phyloP scores from a whole-genome alignment of 1,139 yeast genomes.

The Protomyces gravidus region DNA sequence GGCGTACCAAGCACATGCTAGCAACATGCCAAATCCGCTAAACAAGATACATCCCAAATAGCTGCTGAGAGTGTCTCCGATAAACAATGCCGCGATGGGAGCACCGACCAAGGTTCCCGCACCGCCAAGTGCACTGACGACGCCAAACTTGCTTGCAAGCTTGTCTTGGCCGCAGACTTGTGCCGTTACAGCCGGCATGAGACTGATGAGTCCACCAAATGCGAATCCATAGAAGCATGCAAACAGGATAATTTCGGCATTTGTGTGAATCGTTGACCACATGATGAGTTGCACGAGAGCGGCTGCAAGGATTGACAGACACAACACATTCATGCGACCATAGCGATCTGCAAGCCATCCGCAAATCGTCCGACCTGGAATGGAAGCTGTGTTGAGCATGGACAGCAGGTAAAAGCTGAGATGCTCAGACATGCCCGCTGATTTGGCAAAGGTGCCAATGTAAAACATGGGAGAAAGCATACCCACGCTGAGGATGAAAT shows the following conservation, averaged over 20 bases:
- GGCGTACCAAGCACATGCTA: conserved; percentile 11
- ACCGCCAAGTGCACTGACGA: conserved; percentile 27
- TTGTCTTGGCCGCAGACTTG: conserved; percentile 49
- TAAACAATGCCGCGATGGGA: conserved; percentile 21
- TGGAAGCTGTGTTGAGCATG: conserved; percentile 47
- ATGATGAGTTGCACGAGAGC: conserved; percentile 39
- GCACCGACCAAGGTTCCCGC: conserved; percentile 22
- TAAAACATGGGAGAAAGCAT: conserved; percentile 43
- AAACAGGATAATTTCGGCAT: conserved; percentile 47
- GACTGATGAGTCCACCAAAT: conserved; percentile 49
- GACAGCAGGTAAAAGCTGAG: conserved; percentile 41
- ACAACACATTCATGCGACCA: conserved; percentile 45
- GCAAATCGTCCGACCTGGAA: conserved; percentile 48
- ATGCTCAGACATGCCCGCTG: conserved; percentile 33
- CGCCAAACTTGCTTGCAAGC: conserved; percentile 25
- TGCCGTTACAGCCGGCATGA: conserved; percentile 48
- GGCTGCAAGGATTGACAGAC: conserved; percentile 36
- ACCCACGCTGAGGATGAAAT: conserved; percentile 40
- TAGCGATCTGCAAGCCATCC: conserved; percentile 46
- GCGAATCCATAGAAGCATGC: conserved; percentile 54
- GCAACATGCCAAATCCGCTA: conserved; percentile 18
- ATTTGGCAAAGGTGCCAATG: conserved; percentile 39
- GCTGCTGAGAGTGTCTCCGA: conserved; percentile 4
- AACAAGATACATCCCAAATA: conserved; percentile 15
- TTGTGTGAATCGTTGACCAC: conserved; percentile 55